Evolutionary conservation across 116 monocot genomes (phyloP).

Genomic region (Phalaenopsis hybrid): DNA sequence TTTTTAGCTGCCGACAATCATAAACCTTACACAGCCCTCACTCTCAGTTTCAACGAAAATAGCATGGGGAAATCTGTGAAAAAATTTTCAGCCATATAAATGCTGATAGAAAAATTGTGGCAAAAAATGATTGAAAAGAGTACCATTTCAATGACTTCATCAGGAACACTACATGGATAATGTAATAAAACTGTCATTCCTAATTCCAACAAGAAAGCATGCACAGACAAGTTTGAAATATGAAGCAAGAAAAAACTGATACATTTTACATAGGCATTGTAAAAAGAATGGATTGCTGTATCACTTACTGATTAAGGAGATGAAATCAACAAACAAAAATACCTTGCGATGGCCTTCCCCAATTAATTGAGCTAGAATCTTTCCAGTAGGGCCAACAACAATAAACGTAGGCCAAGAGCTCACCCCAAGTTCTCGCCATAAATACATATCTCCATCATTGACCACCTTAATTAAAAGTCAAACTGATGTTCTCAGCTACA

Average conservation of each 20-base stretch:
- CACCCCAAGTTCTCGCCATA: conserved; percentile 91
- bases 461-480: conserved; percentile 51
- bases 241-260: background rate
- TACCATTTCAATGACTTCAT: background rate
- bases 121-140: background rate
- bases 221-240: background rate
- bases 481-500: conserved; percentile 1
- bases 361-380: conserved; percentile 76
- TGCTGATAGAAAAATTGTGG: background rate
- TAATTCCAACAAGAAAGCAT: background rate
- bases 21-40: too few relatives aligned
- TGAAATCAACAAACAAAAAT: conserved; percentile 6
- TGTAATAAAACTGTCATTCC: background rate
- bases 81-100: background rate
- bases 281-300: background rate
- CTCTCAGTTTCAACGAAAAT: background rate
- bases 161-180: background rate
- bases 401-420: conserved; percentile 99
- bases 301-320: background rate
- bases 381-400: conserved; percentile 81
- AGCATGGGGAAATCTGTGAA: background rate
- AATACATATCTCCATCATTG: conserved; percentile 91
- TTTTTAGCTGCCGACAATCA: too few relatives aligned
- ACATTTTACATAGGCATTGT: background rate
- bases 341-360: conserved; percentile 95